Evolutionary conservation across 2,329 filamentous ascomycete genomes (phyloP), one percentile per base, ranked within the genome.

Genomic region (Aspergillus aculeatus): DNA sequence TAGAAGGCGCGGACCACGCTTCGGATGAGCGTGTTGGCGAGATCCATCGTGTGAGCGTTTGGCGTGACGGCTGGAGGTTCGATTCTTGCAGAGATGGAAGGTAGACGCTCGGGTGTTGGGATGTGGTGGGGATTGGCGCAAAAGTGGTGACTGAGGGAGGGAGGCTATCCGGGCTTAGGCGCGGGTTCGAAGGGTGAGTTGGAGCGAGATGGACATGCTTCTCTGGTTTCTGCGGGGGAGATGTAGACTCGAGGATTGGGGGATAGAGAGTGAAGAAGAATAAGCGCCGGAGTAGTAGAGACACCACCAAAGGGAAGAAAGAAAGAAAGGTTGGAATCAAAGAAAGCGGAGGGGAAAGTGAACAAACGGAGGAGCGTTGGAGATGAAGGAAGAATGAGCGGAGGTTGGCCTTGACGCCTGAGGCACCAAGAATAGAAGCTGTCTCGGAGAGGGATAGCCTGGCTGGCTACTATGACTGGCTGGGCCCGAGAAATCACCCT

Each of bases 1-100:
- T 95, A 96, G 80, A 96, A 96, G 58, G 91, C 88, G 73, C 92
- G 90, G 70, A 88, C 89, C 44, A 92, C 90, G 56, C 89, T 95
- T 76, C 93, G 91, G 70, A 98, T 87, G 65, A 98, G 87, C 47
- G 89, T 88, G 74, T 92, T 86, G 57, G 87, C 86, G 65, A 88
- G 82, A 75, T 90, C 86, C 81, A 89, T 86, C 60, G 71, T 61
- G 60, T 48, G 16, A 32, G 47, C 50, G 10, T 5, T 35, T 35
- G 48, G n/a, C 19, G 21, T 47, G 26, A 54, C 10, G 32, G 47
- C n/a, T 31, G 23, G 41, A 26, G 47, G 47, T 24, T 32, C 19
- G 29, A 35, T 48, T n/a, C 41, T 11, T 4, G 23, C 24, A 31
- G 11, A 32, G 24, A 38, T 31, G 31, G 51, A 29, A 14, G 47